A percentile compares a stretch with the other conserved stretches of the same genome.
These are phyloP conservation scores for Gossypium thurberi DNA, from an alignment of 345 rosid genomes.

Conservation along the genomic window DNA sequence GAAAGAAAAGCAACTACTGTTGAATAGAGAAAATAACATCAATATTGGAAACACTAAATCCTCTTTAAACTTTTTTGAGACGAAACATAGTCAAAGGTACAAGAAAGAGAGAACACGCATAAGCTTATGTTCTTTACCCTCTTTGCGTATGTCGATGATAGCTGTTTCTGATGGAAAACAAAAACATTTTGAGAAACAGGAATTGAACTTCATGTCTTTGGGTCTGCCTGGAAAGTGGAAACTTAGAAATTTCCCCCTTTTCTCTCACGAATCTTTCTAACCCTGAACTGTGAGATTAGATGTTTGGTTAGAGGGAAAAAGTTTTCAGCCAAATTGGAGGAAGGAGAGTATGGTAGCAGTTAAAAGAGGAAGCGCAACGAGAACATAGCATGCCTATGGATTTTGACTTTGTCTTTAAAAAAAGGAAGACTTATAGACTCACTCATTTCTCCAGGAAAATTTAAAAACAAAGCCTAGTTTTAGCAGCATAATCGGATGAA, in stretches of 20 bases:
- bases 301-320: not conserved
- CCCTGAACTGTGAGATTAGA: not conserved
- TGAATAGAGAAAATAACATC: not conserved
- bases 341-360: not conserved
- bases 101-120: not conserved
- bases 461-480: not conserved
- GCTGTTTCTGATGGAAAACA: conserved; percentile 11
- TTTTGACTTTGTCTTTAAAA: conserved; percentile 1
- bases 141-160: not conserved
- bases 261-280: not conserved
- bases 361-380: not conserved
- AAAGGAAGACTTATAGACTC: not conserved
- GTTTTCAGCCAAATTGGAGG: not conserved
- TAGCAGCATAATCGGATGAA: not conserved
- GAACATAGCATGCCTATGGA: not conserved
- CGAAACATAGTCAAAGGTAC: not conserved
- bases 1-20: conserved; percentile 8
- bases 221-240: not conserved
- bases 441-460: not conserved
- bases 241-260: not conserved
- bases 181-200: conserved; percentile 18
- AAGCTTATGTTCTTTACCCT: conserved; percentile 10
- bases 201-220: conserved; percentile 24
- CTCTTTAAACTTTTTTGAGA: not conserved
- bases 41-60: not conserved